A percentile compares a stretch with the other conserved stretches of the same genome.
Evolutionary conservation across 306 rosid genomes (phyloP).

Genomic region (Dalbergia cochinchinensis): DNA sequence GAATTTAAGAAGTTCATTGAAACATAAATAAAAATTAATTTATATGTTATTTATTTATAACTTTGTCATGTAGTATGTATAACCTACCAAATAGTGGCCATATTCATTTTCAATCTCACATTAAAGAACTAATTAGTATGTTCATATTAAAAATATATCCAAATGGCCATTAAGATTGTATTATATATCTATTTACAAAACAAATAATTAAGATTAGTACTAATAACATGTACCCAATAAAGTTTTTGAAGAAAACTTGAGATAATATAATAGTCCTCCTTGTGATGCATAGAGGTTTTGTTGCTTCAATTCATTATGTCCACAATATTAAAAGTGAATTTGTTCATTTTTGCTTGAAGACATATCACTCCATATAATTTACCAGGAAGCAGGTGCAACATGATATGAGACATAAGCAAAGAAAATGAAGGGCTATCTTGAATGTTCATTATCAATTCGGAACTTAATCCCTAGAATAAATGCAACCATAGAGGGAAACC

Average conservation of each 20-base stretch:
- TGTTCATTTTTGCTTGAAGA: conserved; percentile 86
- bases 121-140: background rate
- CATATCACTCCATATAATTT: background rate
- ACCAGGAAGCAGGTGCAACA: background rate
- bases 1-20: background rate
- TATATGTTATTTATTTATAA: background rate
- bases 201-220: no score
- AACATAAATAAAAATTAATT: background rate
- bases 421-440: conserved; percentile 57
- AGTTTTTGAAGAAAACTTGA: conserved; percentile 59
- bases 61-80: background rate
- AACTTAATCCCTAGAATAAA: conserved; percentile 81
- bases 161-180: no score
- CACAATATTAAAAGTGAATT: conserved; percentile 82
- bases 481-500: conserved; percentile 97
- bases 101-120: conserved; percentile 93
- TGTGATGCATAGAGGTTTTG: conserved; percentile 91
- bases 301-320: conserved; percentile 69
- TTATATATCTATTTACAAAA: no score
- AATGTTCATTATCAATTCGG: conserved; percentile 87
- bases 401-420: background rate
- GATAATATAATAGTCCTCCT: conserved; percentile 97
- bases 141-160: background rate
- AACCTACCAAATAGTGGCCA: conserved; percentile 38
- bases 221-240: no score